phyloP scores from a whole-genome alignment of 768 basidiomycete species.

The Rubroboletus satanas region DNA sequence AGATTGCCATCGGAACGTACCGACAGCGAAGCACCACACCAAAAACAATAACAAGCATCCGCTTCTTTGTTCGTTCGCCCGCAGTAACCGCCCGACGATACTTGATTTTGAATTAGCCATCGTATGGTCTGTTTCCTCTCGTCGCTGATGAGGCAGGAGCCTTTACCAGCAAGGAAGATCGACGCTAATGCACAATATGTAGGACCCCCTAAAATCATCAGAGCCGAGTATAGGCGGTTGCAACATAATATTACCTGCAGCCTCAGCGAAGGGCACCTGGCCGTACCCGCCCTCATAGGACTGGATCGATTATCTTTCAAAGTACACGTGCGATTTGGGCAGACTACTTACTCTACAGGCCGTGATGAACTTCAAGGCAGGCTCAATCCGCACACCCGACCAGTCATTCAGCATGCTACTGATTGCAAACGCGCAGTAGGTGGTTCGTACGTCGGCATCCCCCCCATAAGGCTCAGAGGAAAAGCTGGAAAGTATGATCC shows the following conservation, averaged over 20 bases:
- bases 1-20: conserved; percentile 39
- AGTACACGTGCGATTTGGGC: background rate
- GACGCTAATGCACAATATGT: conserved; percentile 90
- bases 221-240: background rate
- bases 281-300: conserved; percentile 93
- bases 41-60: conserved; percentile 97
- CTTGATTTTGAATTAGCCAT: conserved; percentile 75
- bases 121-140: conserved; percentile 57
- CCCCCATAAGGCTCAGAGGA: conserved; percentile 61
- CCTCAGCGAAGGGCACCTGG: conserved; percentile 75
- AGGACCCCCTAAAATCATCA: conserved; percentile 63
- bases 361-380: conserved; percentile 60
- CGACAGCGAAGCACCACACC: conserved; percentile 79
- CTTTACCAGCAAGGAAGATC: conserved; percentile 47
- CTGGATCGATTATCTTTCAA: conserved; percentile 38
- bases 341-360: conserved; percentile 60
- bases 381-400: conserved; percentile 62
- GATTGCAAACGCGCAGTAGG: conserved; percentile 86
- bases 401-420: conserved; percentile 76
- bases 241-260: conserved; percentile 59
- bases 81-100: conserved; percentile 70
- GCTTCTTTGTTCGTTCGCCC: conserved; percentile 85
- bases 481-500: conserved; percentile 46
- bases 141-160: conserved; percentile 22
- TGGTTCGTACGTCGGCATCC: conserved; percentile 78